Conservation (phyloP, 495 filamentous ascomycete genomes). For the Geoglossum glabrum region DNA sequence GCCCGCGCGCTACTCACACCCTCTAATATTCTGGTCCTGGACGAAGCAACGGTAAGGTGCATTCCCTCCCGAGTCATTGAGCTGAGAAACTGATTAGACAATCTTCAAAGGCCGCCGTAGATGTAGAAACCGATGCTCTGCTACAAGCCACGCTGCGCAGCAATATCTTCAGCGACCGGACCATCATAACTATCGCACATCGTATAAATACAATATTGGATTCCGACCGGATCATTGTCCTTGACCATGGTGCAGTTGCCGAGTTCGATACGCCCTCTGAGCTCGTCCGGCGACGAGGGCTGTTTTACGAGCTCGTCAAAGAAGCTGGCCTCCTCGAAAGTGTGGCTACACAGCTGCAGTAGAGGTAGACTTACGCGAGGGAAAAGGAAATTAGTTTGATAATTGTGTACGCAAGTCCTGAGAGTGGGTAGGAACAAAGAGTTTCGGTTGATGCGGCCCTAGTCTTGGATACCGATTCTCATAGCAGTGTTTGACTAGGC, state of each 20-base stretch:
- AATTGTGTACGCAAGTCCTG: neutral
- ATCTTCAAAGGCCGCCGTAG: conserved; percentile 51
- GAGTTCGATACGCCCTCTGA: conserved; percentile 27
- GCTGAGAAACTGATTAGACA: neutral
- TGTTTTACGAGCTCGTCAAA: conserved; percentile 36
- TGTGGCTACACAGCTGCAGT: conserved; percentile 14
- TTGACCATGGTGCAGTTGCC: conserved; percentile 40
- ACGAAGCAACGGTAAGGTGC: conserved; percentile 62
- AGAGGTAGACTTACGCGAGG: neutral
- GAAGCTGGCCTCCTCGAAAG: conserved; percentile 34
- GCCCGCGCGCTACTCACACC: conserved; percentile 86
- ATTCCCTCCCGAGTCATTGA: conserved; percentile 1
- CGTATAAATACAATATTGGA: conserved; percentile 94
- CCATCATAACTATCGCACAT: conserved; percentile 95
- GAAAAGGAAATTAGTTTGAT: neutral
- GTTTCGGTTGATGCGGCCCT: neutral
- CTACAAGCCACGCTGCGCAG: conserved; percentile 46
- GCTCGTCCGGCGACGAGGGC: conserved; percentile 29
- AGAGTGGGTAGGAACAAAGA: neutral
- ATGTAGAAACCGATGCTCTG: conserved; percentile 83
- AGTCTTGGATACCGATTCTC: neutral
- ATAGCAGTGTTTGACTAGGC: neutral
- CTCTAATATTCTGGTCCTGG: conserved; percentile 89
- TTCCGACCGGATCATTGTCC: conserved; percentile 74
- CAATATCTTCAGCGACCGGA: conserved; percentile 60